phyloP scores from a whole-genome alignment of 1,139 yeast genomes.

The Yamadazyma triangularis region DNA sequence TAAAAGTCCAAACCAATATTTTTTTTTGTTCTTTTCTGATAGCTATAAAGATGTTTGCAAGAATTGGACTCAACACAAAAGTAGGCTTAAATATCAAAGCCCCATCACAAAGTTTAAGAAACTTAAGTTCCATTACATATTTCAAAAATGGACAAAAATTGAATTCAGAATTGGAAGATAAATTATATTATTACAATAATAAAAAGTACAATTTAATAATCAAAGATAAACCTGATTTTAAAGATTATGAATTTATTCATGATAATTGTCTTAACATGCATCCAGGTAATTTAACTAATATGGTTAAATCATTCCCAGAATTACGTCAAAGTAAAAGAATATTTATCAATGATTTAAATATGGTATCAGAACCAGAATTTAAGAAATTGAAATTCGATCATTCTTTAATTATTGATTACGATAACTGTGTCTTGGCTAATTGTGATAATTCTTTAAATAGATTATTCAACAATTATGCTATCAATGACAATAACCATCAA shows the following conservation, averaged over 20 bases:
- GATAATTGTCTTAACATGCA: conserved; percentile 38
- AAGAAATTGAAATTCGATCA: conserved; percentile 16
- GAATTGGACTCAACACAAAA: too few species aligned
- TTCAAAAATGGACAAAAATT: background rate
- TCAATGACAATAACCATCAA: conserved; percentile 1
- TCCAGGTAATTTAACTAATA: conserved; percentile 37
- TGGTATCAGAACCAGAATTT: conserved; percentile 18
- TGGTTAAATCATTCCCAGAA: conserved; percentile 21
- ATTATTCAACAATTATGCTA: conserved; percentile 12
- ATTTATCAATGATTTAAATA: conserved; percentile 20
- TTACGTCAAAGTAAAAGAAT: conserved; percentile 8
- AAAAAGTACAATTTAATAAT: conserved; percentile 4
- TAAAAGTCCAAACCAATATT: too few species aligned
- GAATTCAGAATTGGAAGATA: background rate
- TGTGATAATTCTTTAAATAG: conserved; percentile 41
- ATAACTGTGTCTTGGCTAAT: conserved; percentile 47
- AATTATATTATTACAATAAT: background rate
- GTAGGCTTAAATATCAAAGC: too few species aligned
- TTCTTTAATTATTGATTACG: conserved; percentile 58
- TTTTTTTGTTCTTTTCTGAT: too few species aligned
- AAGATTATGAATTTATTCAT: conserved; percentile 32
- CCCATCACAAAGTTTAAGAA: background rate
- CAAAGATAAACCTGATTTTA: conserved; percentile 13
- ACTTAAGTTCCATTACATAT: background rate
- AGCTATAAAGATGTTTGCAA: too few species aligned